These are phyloP conservation scores for Citrus glauca DNA, from an alignment of 345 rosid species.

Conservation along the genomic window DNA sequence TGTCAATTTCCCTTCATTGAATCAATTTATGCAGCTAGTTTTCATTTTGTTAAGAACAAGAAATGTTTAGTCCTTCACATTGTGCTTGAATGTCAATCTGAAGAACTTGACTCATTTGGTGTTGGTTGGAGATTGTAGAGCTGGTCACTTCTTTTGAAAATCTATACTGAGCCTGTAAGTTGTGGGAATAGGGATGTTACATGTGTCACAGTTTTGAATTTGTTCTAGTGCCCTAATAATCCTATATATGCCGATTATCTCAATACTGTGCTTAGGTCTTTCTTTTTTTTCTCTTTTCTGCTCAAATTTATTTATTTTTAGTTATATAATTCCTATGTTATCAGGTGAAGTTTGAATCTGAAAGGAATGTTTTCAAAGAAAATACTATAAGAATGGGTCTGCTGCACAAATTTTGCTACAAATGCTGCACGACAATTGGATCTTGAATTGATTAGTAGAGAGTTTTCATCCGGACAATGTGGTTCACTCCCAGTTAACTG, in stretches of 20 bases:
- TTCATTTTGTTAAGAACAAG: not conserved
- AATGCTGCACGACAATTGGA: not conserved
- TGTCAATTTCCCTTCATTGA: not conserved
- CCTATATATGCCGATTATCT: not conserved
- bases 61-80: not conserved
- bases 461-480: not conserved
- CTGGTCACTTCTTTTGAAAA: not conserved
- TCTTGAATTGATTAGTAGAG: not conserved
- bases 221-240: not conserved
- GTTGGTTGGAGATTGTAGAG: too few relatives aligned
- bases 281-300: not conserved
- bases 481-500: not conserved
- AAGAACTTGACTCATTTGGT: not conserved
- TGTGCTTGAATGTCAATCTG: not conserved
- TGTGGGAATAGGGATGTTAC: not conserved
- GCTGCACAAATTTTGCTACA: not conserved
- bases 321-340: not conserved
- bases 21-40: not conserved
- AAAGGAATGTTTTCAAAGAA: not conserved
- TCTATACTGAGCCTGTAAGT: not conserved
- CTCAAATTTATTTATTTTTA: not conserved
- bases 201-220: not conserved
- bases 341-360: not conserved
- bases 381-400: not conserved
- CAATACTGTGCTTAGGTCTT: not conserved